phyloP scores from a whole-genome alignment of 768 basidiomycete species.

The Lepiota subincarnata region DNA sequence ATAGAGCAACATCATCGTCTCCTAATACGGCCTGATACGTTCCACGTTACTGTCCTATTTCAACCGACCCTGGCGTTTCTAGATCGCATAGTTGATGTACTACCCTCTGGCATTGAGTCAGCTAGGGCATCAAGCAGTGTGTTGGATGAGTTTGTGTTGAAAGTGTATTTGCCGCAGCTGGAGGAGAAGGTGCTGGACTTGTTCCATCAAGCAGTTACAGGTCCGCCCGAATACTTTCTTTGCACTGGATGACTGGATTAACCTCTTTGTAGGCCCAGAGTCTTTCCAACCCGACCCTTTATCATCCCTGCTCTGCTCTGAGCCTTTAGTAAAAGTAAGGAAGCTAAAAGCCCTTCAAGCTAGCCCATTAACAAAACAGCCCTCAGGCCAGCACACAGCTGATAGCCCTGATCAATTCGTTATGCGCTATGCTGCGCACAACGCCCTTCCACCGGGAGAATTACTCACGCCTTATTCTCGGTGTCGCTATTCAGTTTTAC shows the following conservation, averaged over 20 bases:
- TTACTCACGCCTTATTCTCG: constrained; percentile 89
- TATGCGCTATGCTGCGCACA: constrained; percentile 85
- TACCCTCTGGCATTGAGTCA: constrained; percentile 70
- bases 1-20: constrained; percentile 78
- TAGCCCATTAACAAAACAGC: background rate
- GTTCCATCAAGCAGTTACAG: constrained; percentile 82
- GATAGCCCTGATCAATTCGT: constrained; percentile 85
- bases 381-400: constrained; percentile 75
- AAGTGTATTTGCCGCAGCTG: constrained; percentile 89
- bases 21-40: constrained; percentile 86
- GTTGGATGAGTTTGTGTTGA: constrained; percentile 89
- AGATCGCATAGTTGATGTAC: constrained; percentile 60
- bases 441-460: constrained; percentile 95
- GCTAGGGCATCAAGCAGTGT: constrained; percentile 65
- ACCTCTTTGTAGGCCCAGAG: constrained; percentile 55
- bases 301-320: constrained; percentile 57
- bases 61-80: constrained; percentile 89
- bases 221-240: constrained; percentile 30
- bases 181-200: constrained; percentile 89
- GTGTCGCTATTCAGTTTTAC: constrained; percentile 94
- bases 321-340: constrained; percentile 75
- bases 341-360: background rate
- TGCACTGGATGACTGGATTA: background rate
- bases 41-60: constrained; percentile 93
- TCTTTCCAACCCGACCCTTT: constrained; percentile 82